phyloP scores from a whole-genome alignment of 805 yeast species.

The Blastobotrys mokoenaii region DNA sequence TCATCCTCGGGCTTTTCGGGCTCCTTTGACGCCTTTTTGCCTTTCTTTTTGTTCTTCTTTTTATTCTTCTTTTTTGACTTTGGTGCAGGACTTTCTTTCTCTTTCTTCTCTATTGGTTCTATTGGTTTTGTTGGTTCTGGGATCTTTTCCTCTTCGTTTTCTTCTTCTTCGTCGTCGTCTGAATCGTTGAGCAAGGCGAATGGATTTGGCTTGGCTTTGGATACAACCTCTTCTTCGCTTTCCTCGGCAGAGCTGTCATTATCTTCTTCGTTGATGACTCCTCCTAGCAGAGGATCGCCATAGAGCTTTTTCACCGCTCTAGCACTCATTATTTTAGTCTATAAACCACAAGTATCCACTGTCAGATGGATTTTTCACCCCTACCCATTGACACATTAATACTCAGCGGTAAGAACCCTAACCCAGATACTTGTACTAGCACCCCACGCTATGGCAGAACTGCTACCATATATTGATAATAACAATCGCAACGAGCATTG shows the following conservation, averaged over 20 bases:
- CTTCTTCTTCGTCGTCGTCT: conserved; percentile 11
- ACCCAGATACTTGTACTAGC: too few relatives aligned
- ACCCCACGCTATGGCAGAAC: too few relatives aligned
- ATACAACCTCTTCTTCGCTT: conserved; percentile 2
- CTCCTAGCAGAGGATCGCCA: conserved; percentile 5
- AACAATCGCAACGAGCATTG: too few relatives aligned
- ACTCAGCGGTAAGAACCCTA: too few relatives aligned
- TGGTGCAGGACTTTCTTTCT: conserved; percentile 4
- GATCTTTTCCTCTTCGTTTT: conserved; percentile 1
- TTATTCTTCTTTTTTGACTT: conserved; percentile 22
- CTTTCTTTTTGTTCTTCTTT: conserved; percentile 18
- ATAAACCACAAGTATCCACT: too few relatives aligned
- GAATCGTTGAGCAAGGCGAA: conserved; percentile 26
- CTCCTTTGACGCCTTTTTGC: conserved; percentile 9
- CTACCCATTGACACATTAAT: too few relatives aligned
- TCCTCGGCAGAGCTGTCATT: conserved; percentile 4
- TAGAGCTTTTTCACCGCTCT: conserved; percentile 30
- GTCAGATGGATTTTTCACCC: neutral
- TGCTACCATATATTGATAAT: too few relatives aligned
- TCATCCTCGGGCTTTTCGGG: conserved; percentile 18
- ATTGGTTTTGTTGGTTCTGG: neutral
- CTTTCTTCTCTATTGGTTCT: neutral
- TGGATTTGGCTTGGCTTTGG: conserved; percentile 2
- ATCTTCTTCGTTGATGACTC: neutral
- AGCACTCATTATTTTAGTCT: conserved; percentile 25